Percentiles rank a stretch among this genome's conserved stretches.
These are phyloP conservation scores for Hamamelis virginiana DNA, from an alignment of 164 flowering plant species.

Conservation along the genomic window DNA sequence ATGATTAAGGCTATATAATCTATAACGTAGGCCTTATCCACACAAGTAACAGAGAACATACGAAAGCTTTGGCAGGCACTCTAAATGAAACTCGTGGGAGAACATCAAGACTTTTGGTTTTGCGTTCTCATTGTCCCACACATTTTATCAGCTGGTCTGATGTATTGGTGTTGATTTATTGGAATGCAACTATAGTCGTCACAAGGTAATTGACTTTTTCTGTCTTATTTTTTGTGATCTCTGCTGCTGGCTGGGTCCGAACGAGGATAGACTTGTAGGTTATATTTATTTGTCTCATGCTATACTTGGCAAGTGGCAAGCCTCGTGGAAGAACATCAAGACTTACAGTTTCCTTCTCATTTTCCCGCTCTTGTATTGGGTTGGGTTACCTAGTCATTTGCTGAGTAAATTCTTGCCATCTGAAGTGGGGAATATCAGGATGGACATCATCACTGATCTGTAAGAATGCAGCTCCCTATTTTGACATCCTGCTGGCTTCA, in stretches of 20 bases:
- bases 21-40: too few relatives aligned
- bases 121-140: too few relatives aligned
- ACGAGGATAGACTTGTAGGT: slow-evolving; percentile 1
- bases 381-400: neutral
- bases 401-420: too few relatives aligned
- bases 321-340: neutral
- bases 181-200: neutral
- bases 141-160: too few relatives aligned
- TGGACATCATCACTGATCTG: too few relatives aligned
- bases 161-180: too few relatives aligned
- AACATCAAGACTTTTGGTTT: too few relatives aligned
- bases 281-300: neutral
- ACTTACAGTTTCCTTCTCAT: slow-evolving; percentile 10
- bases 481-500: neutral
- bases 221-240: neutral
- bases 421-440: too few relatives aligned
- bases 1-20: too few relatives aligned
- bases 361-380: neutral
- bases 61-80: too few relatives aligned
- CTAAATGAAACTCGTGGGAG: too few relatives aligned
- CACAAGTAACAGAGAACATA: too few relatives aligned
- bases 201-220: neutral
- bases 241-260: slow-evolving; percentile 4
- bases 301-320: neutral
- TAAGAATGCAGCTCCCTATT: neutral